These are phyloP conservation scores for Psidium friedrichsthalianum DNA, from an alignment of 345 rosid species.

Conservation along the genomic window DNA sequence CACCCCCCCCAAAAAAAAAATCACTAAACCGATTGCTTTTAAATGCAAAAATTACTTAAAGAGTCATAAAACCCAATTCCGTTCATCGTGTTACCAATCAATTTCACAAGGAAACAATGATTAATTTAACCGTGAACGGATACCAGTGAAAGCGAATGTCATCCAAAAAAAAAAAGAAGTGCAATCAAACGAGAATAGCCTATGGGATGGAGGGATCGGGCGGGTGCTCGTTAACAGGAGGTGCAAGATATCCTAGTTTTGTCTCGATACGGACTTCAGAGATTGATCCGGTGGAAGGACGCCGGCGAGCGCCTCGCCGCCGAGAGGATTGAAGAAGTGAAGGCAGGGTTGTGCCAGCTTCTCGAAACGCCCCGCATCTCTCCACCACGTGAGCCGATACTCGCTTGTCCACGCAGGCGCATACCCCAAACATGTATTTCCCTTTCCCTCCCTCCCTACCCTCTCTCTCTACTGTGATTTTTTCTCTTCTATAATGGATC, in stretches of 20 bases:
- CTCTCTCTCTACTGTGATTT: background rate
- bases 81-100: background rate
- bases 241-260: slow-evolving; percentile 59
- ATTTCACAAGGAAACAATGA: background rate
- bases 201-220: background rate
- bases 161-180: background rate
- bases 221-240: background rate
- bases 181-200: background rate
- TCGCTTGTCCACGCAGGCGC: slow-evolving; percentile 78
- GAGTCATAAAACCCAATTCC: background rate
- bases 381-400: slow-evolving; percentile 72
- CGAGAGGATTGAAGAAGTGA: slow-evolving; percentile 57
- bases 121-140: background rate
- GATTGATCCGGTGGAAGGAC: slow-evolving; percentile 86
- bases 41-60: background rate
- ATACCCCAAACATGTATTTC: slow-evolving; percentile 33
- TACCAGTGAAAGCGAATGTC: background rate
- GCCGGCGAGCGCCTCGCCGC: slow-evolving; percentile 77
- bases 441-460: slow-evolving; percentile 24
- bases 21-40: background rate
- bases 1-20: no score
- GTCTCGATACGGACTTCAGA: slow-evolving; percentile 91
- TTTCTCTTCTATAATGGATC: background rate
- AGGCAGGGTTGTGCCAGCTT: slow-evolving; percentile 76
- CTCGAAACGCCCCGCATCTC: slow-evolving; percentile 92